A percentile compares a stretch with the other conserved stretches of the same genome.
Evolutionary conservation across 2,329 filamentous ascomycete genomes (phyloP).

Genomic region (Penicillium hesseltinei): DNA sequence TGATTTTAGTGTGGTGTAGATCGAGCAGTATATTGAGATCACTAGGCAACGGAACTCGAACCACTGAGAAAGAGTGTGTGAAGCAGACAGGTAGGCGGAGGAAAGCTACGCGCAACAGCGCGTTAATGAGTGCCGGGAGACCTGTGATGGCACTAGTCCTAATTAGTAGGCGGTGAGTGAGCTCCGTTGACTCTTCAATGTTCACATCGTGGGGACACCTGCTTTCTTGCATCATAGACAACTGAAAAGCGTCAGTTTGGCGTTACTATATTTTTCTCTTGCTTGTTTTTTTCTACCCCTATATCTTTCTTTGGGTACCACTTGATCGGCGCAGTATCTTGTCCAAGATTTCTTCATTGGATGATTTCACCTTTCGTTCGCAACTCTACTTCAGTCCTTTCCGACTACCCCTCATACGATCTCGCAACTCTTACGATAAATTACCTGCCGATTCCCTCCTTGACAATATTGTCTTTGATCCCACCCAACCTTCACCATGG

Average conservation of each 20-base stretch:
- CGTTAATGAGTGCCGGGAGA: conserved; percentile 35
- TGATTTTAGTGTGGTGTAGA: conserved; percentile 12
- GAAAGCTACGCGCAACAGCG: conserved; percentile 30
- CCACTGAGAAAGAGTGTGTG: neutral
- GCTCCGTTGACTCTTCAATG: conserved; percentile 16
- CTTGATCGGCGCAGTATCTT: neutral
- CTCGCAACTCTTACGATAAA: conserved; percentile 3
- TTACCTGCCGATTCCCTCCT: neutral
- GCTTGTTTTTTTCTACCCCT: neutral
- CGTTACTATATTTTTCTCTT: conserved; percentile 2
- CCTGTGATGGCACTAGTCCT: conserved; percentile 25
- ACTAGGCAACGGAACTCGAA: neutral
- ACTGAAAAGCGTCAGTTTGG: conserved; percentile 4
- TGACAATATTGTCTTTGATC: conserved; percentile 2
- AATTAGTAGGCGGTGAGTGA: conserved; percentile 24
- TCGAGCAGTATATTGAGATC: neutral
- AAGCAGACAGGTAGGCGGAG: neutral
- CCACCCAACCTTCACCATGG: conserved; percentile 49
- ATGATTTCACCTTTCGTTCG: conserved; percentile 11
- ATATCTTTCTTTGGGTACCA: neutral
- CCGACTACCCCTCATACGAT: neutral
- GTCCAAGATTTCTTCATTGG: conserved; percentile 5
- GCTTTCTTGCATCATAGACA: conserved; percentile 10
- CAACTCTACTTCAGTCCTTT: conserved; percentile 8
- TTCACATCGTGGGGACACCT: conserved; percentile 7